Conservation (phyloP, 2,329 filamentous ascomycete genomes). For the Xylariomycetidae sp. region DNA sequence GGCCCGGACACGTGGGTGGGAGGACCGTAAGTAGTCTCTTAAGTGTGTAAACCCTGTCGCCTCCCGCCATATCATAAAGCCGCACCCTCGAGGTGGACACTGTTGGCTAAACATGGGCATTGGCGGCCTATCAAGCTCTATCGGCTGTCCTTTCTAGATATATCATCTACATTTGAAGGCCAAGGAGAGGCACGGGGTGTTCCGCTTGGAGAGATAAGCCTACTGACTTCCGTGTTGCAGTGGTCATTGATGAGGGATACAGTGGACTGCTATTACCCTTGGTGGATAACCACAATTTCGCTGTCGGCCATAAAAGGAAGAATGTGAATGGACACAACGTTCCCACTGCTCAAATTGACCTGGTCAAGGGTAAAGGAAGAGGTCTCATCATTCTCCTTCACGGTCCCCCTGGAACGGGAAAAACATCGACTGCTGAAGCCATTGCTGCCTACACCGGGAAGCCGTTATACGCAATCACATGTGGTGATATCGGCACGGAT, state of each 20-base stretch:
- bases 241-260: conserved; percentile 1
- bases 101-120: too few species aligned
- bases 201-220: too few species aligned
- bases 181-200: too few species aligned
- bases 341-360: background rate
- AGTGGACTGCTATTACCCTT: conserved; percentile 1
- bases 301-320: background rate
- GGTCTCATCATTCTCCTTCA: conserved; percentile 1
- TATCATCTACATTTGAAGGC: too few species aligned
- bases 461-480: background rate
- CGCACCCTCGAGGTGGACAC: too few species aligned
- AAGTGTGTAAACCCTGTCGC: too few species aligned
- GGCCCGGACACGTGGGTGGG: conserved; percentile 2
- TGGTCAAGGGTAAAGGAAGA: background rate
- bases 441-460: background rate
- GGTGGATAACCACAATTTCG: background rate
- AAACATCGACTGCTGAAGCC: background rate
- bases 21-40: too few species aligned
- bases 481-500: conserved; percentile 1
- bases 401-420: background rate
- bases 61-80: too few species aligned
- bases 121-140: too few species aligned
- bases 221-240: too few species aligned
- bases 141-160: too few species aligned
- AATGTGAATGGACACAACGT: background rate